A percentile compares a stretch with the other conserved stretches of the same genome.
These are phyloP conservation scores for Boletus tomentosulus DNA, from an alignment of 768 basidiomycete genomes.

Conservation along the genomic window DNA sequence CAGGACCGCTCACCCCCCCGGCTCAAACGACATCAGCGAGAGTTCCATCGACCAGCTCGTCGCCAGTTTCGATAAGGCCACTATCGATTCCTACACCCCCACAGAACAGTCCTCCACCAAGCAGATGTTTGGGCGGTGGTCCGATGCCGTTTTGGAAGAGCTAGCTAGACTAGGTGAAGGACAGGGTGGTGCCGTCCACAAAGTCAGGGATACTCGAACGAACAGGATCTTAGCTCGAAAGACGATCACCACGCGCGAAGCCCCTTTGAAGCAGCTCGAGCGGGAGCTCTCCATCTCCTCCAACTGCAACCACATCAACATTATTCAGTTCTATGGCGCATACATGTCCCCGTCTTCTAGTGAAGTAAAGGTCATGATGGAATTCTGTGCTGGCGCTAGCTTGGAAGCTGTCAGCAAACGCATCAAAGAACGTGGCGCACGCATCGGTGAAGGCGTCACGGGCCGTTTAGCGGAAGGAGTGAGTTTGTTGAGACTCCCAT, in stretches of 20 bases:
- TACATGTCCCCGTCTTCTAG: constrained; percentile 83
- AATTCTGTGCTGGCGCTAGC: constrained; percentile 82
- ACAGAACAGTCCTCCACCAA: constrained; percentile 33
- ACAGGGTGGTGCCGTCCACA: constrained; percentile 93
- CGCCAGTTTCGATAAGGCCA: constrained; percentile 27
- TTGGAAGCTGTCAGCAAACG: constrained; percentile 86
- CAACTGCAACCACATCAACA: constrained; percentile 78
- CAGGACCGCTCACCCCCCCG: constrained; percentile 31
- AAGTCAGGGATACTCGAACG: constrained; percentile 81
- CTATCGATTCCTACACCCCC: constrained; percentile 32
- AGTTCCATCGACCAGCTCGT: constrained; percentile 37
- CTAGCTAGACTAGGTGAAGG: constrained; percentile 84
- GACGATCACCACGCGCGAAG: constrained; percentile 86
- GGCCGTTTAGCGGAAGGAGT: constrained; percentile 94
- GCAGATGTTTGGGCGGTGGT: constrained; percentile 41
- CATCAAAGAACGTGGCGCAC: constrained; percentile 70
- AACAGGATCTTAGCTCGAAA: constrained; percentile 88
- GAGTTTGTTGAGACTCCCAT: constrained; percentile 25
- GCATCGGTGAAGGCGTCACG: constrained; percentile 84
- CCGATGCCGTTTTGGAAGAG: constrained; percentile 73
- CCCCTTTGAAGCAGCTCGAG: constrained; percentile 87
- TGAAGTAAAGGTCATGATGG: constrained; percentile 96
- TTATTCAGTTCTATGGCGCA: constrained; percentile 89
- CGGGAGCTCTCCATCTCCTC: constrained; percentile 91
- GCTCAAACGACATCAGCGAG: constrained; percentile 25